Percentiles rank a stretch among this genome's conserved stretches.
Evolutionary conservation across 306 rosid genomes (phyloP).

Genomic region (Ormosia emarginata): DNA sequence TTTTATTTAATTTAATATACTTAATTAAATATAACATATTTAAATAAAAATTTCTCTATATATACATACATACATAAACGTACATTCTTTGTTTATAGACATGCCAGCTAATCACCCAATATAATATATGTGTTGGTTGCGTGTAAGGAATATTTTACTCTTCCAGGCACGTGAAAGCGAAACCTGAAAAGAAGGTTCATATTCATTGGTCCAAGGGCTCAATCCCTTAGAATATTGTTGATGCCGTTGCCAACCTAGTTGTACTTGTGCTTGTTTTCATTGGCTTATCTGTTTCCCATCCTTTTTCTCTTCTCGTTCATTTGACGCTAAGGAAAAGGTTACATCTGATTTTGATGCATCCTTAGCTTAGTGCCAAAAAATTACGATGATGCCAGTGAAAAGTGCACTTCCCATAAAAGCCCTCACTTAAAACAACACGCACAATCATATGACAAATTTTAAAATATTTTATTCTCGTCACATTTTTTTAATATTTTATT

Average conservation of each 20-base stretch:
- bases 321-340: not conserved
- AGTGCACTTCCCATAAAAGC: not conserved
- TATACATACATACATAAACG: no score
- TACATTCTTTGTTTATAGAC: not conserved
- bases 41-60: no score
- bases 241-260: no score
- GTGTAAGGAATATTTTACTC: not conserved
- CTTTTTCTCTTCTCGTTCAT: not conserved
- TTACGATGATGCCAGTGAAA: not conserved
- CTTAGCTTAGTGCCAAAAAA: not conserved
- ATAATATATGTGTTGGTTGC: not conserved
- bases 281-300: not conserved
- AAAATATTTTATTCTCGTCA: no score
- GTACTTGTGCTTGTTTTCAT: no score
- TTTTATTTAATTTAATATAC: no score
- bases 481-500: no score
- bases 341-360: not conserved
- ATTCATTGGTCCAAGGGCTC: not conserved
- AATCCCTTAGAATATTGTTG: not conserved
- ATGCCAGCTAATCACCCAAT: not conserved
- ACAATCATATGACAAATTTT: no score
- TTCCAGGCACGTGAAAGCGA: not conserved
- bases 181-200: no score
- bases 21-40: no score
- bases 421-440: no score